A percentile compares a stretch with the other conserved stretches of the same genome.
Conservation (phyloP, 345 rosid genomes). For the Populus tremula region DNA sequence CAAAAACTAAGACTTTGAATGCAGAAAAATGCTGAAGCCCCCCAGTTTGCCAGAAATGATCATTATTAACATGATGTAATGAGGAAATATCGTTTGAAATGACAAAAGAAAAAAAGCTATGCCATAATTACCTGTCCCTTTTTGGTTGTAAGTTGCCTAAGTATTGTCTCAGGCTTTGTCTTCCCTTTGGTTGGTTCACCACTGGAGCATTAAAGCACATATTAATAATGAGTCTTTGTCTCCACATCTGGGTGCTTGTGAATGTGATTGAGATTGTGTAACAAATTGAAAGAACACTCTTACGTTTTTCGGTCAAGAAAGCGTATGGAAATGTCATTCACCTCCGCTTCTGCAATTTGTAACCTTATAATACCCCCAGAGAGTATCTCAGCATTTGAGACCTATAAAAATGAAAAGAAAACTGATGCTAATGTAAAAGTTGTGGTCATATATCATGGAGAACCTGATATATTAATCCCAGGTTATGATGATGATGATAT, state of each 20-base stretch:
- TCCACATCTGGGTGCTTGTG: background rate
- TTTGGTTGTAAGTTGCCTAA: conserved; percentile 87
- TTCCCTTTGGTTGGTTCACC: conserved; percentile 91
- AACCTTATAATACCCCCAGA: conserved; percentile 89
- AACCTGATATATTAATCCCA: background rate
- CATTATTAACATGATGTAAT: background rate
- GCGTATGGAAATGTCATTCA: conserved; percentile 75
- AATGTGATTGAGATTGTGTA: background rate
- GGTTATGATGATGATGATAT: background rate
- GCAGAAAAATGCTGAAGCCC: background rate
- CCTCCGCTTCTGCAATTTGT: conserved; percentile 94
- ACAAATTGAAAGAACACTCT: conserved; percentile 38
- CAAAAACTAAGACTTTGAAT: background rate
- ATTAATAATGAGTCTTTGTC: conserved; percentile 6
- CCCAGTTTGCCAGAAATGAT: background rate
- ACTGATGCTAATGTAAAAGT: background rate
- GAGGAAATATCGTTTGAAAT: background rate
- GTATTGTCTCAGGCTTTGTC: conserved; percentile 78
- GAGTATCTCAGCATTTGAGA: conserved; percentile 80
- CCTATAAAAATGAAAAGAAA: conserved; percentile 39
- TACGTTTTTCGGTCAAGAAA: conserved; percentile 90
- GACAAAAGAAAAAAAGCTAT: background rate
- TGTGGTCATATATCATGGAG: background rate
- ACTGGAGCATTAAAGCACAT: conserved; percentile 36
- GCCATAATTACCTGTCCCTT: conserved; percentile 75